A percentile compares a stretch with the other conserved stretches of the same genome.
Conservation (phyloP, 257 asterid genomes). For the Scutellaria minor region DNA sequence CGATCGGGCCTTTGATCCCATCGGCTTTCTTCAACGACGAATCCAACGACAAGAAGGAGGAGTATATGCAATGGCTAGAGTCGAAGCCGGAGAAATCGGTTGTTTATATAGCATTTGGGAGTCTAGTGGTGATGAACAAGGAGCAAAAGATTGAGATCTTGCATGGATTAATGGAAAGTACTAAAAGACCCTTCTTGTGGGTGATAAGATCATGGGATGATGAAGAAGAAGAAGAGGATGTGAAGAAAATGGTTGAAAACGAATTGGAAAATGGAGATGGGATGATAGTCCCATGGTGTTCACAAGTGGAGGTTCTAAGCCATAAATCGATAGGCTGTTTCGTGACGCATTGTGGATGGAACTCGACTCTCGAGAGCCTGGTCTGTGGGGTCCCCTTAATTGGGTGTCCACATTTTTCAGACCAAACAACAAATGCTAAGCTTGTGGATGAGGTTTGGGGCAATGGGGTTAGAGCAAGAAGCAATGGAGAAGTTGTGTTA, state of each 20-base stretch:
- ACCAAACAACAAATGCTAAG: slow-evolving; percentile 59
- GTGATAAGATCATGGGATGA: slow-evolving; percentile 43
- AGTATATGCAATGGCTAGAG: slow-evolving; percentile 56
- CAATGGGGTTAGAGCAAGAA: slow-evolving; percentile 52
- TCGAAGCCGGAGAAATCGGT: slow-evolving; percentile 45
- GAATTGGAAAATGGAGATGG: slow-evolving; percentile 41
- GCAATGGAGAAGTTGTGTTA: slow-evolving; percentile 42
- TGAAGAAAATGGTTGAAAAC: slow-evolving; percentile 27
- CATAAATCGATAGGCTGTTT: slow-evolving; percentile 63
- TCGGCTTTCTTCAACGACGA: slow-evolving; percentile 48
- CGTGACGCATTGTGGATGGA: slow-evolving; percentile 75
- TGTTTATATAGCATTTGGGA: slow-evolving; percentile 66
- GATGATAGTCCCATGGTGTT: slow-evolving; percentile 60
- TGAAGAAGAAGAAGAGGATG: slow-evolving; percentile 38
- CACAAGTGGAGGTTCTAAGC: slow-evolving; percentile 54
- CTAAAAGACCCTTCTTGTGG: slow-evolving; percentile 53
- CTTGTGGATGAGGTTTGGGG: slow-evolving; percentile 71
- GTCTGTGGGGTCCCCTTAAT: slow-evolving; percentile 58
- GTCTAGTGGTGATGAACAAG: slow-evolving; percentile 41
- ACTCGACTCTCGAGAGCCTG: slow-evolving; percentile 61
- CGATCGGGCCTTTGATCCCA: slow-evolving; percentile 65
- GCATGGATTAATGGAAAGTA: slow-evolving; percentile 37
- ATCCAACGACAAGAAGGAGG: slow-evolving; percentile 37
- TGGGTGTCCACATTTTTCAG: slow-evolving; percentile 57
- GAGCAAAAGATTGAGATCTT: slow-evolving; percentile 57